Evolutionary conservation across 805 yeast genomes (phyloP), one percentile per base, ranked within the genome.

Genomic region (Yarrowia sp.): DNA sequence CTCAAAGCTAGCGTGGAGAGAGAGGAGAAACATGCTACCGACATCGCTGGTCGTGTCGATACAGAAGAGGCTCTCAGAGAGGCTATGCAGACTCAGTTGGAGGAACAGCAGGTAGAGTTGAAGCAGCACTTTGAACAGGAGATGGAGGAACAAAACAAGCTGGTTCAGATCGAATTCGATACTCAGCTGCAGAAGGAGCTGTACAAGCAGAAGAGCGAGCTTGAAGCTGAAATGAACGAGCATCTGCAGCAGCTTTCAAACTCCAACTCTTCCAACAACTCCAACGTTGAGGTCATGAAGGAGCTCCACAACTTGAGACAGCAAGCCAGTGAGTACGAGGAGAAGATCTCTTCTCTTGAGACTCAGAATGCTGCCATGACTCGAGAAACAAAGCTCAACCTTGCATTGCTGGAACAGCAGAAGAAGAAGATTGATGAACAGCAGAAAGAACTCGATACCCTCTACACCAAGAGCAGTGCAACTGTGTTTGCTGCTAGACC

Each of bases 381-480:
- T 7, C 47, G 61, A 31, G 61, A 55, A 15, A 28, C 47, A 1
- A 55, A 55, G 38, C 61, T 55, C 61, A 55, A 41, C n/a, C 31
- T 55, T 4, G 61, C 47, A 9, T 15, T 41, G 11, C 38, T 55
- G 31, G 61, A 39, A 38, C 61, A 55, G 33, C 61, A 55, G 31
- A 38, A 55, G 31, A 55, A 41, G 36, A 38, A 31, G 22, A 55
- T 55, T 15, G 61, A 55, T 3, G 61, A 55, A 13, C 47, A 39
- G 47, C 47, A 55, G 18, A n/a, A 28, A 33, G 47, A 55, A 31
- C 38, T 55, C 11, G 47, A 55, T 11, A 31, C 45, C 10, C 47
- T 55, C 31, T 55, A 55, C 31, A 55, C 61, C 31, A 55, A 55
- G 41, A 41, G 17, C 61, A 55, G 61, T 5, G n/a, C 38, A 31